Base-by-base conservation (phyloP, 352 stramenopile genomes). In the Globisporangium alternatum region DNA sequence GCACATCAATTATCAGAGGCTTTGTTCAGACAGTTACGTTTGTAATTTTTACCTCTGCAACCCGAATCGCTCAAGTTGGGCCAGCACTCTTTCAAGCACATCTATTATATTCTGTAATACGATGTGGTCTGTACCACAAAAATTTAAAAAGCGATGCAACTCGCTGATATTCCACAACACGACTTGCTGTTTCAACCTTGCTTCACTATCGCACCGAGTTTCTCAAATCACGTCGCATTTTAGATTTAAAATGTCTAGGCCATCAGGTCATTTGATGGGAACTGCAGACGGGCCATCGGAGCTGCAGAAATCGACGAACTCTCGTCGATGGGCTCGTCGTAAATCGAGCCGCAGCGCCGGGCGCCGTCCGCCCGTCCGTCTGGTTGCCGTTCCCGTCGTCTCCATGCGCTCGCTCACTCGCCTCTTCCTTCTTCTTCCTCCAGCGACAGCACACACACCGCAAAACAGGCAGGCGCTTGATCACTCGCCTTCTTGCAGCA, bases 21-120 rank as follows among this genome's bases (percentile, higher is more conserved):
- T 37, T 41, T 41, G 12, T 41, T 41, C 10, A 41, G 35, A 41
- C 8, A 12, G 8, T 31, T 17, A 22, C 6, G 37, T 33, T 0
- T 3, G 56, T 62, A 52, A 52, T 15, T 52, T 15, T 9, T 37
- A 12, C 35, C 8, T 7, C 55, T 62, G 37, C 56, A 62, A 62
- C 43, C 56, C 56, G 22, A 62, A 19, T 48, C 43, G 25, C 56
- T 58, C 19, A n/a, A 52, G 39, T 25, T 19, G n/a, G 19, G 52
- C 54, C 33, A 49, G 22, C 22, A 21, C 33, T 43, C 21, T 8
- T 45, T 12, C 9, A 41, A n/a, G 9, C 39, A 60, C 17, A 33
- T 49, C 28, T 6, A 17, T 10, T 49, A n/a, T 6, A 17, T 10
- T 49, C 19, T 1, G 47, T 31, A 19, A 60, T 45, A 19, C 39